These are phyloP conservation scores for Prunus davidiana DNA, from an alignment of 306 rosid genomes.

Conservation along the genomic window DNA sequence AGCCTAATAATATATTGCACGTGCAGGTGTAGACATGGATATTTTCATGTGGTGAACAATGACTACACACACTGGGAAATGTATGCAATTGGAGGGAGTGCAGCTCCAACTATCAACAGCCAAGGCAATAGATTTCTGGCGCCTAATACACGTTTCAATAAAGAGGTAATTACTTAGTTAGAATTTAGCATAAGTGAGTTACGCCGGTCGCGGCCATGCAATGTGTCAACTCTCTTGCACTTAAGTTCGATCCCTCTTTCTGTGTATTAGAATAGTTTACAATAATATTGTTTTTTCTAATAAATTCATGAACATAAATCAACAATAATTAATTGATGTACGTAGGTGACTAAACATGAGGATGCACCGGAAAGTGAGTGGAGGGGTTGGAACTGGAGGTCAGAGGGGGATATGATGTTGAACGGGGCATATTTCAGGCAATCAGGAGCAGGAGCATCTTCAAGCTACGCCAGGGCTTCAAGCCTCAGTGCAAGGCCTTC, in stretches of 20 bases:
- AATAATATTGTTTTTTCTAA: too few relatives aligned
- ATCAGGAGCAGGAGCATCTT: conserved; percentile 63
- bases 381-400: conserved; percentile 82
- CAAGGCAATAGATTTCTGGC: conserved; percentile 86
- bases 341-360: conserved; percentile 73
- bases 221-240: too few relatives aligned
- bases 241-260: too few relatives aligned
- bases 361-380: conserved; percentile 60
- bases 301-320: too few relatives aligned
- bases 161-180: conserved; percentile 29
- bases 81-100: conserved; percentile 96
- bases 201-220: too few relatives aligned
- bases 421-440: conserved; percentile 77
- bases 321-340: background rate
- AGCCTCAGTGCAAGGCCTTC: conserved; percentile 87
- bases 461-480: conserved; percentile 65
- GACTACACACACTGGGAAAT: conserved; percentile 96
- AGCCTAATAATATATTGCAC: too few relatives aligned
- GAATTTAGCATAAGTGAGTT: too few relatives aligned
- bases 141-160: conserved; percentile 47
- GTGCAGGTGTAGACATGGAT: conserved; percentile 82
- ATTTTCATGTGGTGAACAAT: conserved; percentile 89
- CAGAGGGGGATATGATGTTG: conserved; percentile 75
- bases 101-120: conserved; percentile 76
- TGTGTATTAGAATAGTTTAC: too few relatives aligned